Evolutionary conservation across 2,329 filamentous ascomycete genomes (phyloP).

Genomic region (Fusarium sterilihyphosum): DNA sequence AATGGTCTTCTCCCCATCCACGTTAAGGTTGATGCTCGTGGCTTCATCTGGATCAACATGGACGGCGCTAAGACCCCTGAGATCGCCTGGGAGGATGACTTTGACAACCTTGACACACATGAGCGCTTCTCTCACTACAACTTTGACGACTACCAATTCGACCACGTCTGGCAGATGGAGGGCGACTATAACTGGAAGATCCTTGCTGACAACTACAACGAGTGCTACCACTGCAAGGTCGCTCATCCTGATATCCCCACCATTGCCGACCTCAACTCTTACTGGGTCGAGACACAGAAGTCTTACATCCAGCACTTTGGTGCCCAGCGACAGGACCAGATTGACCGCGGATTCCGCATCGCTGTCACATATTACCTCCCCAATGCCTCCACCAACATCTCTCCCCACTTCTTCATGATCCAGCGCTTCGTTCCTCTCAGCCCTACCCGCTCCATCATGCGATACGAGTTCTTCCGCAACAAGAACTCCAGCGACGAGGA

Average conservation of each 20-base stretch:
- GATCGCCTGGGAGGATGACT: slow-evolving; percentile 63
- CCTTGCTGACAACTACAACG: slow-evolving; percentile 72
- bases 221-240: slow-evolving; percentile 71
- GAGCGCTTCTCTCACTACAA: slow-evolving; percentile 56
- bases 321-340: slow-evolving; percentile 58
- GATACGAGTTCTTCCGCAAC: slow-evolving; percentile 72
- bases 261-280: slow-evolving; percentile 66
- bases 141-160: slow-evolving; percentile 64
- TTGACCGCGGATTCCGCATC: slow-evolving; percentile 56
- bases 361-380: slow-evolving; percentile 61
- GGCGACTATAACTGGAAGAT: slow-evolving; percentile 70
- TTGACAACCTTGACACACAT: slow-evolving; percentile 58
- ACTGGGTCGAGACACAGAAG: slow-evolving; percentile 60
- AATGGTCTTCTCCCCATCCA: slow-evolving; percentile 67
- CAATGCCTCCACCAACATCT: slow-evolving; percentile 61
- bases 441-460: slow-evolving; percentile 63
- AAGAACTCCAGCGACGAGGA: slow-evolving; percentile 67
- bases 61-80: slow-evolving; percentile 58
- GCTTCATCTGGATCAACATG: slow-evolving; percentile 69
- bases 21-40: slow-evolving; percentile 61
- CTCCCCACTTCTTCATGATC: slow-evolving; percentile 71
- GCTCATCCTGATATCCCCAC: slow-evolving; percentile 67
- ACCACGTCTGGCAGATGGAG: slow-evolving; percentile 67
- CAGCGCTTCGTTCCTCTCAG: slow-evolving; percentile 68
- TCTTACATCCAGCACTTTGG: slow-evolving; percentile 62